A percentile compares a stretch with the other conserved stretches of the same genome.
phyloP scores from a whole-genome alignment of 2,329 filamentous ascomycete genomes.

The Beauveria caledonica region DNA sequence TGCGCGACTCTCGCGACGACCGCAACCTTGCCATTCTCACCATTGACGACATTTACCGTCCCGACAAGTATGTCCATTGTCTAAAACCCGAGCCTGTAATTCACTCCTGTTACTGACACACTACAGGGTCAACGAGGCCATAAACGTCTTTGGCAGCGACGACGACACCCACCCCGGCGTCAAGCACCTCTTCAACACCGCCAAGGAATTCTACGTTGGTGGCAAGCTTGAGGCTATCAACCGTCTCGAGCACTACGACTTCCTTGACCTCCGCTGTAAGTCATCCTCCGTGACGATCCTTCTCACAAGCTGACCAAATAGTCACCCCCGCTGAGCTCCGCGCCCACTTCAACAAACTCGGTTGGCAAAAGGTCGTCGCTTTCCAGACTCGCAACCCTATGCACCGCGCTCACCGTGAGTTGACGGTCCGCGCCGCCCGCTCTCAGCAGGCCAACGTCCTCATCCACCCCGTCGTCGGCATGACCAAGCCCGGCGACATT shows the following conservation, averaged over 20 bases:
- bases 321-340: conserved; percentile 92
- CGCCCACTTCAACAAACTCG: conserved; percentile 97
- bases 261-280: conserved; percentile 88
- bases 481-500: conserved; percentile 98
- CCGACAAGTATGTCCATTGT: conserved; percentile 67
- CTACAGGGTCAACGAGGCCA: conserved; percentile 72
- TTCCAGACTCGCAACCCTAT: conserved; percentile 99
- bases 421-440: conserved; percentile 93
- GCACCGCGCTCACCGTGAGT: conserved; percentile 96
- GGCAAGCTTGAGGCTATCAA: conserved; percentile 94
- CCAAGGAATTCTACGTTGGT: conserved; percentile 85
- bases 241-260: conserved; percentile 96
- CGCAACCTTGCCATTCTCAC: conserved; percentile 92
- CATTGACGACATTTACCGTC: conserved; percentile 89
- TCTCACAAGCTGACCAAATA: conserved; percentile 23
- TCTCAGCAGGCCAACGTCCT: conserved; percentile 96
- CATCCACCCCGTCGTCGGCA: conserved; percentile 95
- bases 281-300: conserved; percentile 8
- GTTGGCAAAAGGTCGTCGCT: conserved; percentile 94
- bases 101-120: conserved; percentile 14
- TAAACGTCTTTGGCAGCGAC: conserved; percentile 87
- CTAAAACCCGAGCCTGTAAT: not conserved
- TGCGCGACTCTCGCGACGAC: conserved; percentile 94
- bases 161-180: conserved; percentile 88
- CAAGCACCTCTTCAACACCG: conserved; percentile 75